Evolutionary conservation across 192 early-diverging fungal genomes (phyloP), one percentile per base, ranked within the genome.

Genomic region (Coemansia sp.): DNA sequence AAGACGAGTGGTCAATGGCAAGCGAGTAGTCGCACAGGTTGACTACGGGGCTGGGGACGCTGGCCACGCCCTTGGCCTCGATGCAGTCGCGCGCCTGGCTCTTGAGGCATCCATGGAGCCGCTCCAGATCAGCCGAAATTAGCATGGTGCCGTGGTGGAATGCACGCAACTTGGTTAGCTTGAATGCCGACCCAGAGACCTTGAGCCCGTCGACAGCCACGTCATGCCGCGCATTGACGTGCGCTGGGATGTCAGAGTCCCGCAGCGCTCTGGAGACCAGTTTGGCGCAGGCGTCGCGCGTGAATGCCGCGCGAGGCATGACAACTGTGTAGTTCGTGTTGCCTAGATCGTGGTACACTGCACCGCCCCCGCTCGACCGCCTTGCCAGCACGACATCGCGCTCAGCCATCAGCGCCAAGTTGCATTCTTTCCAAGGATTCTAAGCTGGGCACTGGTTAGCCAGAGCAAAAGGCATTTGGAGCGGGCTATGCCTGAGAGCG

Each of bases 91-190:
- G 57, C 34, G 63, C 59, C 35, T 33, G 42, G 66, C 74, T 74
- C 50, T 76, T 75, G 40, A 91, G 64, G 44, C 76, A 84, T 32
- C 69, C 70, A 34, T 75, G 56, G 29, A 90, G 76, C 10, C 72
- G 60, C 18, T 53, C 43, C 48, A 95, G 82, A 72, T 98, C 90
- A 7, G 93, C 80, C 62, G 94, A 87, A 54, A 99, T 97, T 36
- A 99, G 76, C 97, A 99, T 97, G 6, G 97, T 99, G 41, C 97
- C 97, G 70, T 99, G 97, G 69, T 97, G 95, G 66, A 95, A 97
- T 3, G 95, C 91, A 53, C 90, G 70, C 7, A 70, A 54, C 56
- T 83, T 86, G 52, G 90, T 93, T 50, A 99, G 69, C 58, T 95
- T 94, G 84, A 90, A 99, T 4, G 97, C 97, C 46, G 89, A 92